Evolutionary conservation across 306 rosid genomes (phyloP), one percentile per base, ranked within the genome.

Genomic region (Vigna angularis): DNA sequence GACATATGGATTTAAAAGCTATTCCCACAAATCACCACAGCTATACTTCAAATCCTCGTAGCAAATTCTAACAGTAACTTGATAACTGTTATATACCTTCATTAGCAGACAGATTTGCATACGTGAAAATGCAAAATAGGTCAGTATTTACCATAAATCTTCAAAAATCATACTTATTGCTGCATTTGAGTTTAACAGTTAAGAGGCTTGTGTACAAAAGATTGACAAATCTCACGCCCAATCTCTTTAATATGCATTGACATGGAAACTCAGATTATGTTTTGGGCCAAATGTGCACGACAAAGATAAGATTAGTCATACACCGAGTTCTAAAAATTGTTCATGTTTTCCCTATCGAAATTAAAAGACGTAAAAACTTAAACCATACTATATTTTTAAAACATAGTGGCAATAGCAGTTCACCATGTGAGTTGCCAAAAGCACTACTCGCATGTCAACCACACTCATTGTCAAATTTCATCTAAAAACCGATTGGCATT

Each of bases 41-140:
- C 11, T 64, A 52, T 20, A 32, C 24, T 55, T 28, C 9, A 34
- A 66, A 55, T 66, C 63, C 15, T 42, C 57, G 52, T 76, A 52
- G 66, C 16, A 49, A 17, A 55, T 77, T 77, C 74, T 66, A 55
- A 66, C 4, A 53, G 44, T 32, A 66, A 44, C 67, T 52, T 5
- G 71, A 42, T 42, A 11, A 42, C 47, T 42, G 47, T 42, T 42
- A 42, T 42, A 42, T 42, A 42, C 47, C 26, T 16, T 52, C 17
- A 51, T 40, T 22, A 53, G 26, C 48, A 66, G 12, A 53, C 16
- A 38, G 22, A 38, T 76, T 63, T 51, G 57, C 50, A 3, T 53
- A n/a, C 26, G 5, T 22, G 36, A 56, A 4, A 42, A 55, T 5
- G 9, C 42, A 73, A 18, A 18, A 9, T 18, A 42, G 22, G 40